A percentile compares a stretch with the other conserved stretches of the same genome.
Conservation (phyloP, 176 grass and related monocot species). For the Musa schizocarpa region DNA sequence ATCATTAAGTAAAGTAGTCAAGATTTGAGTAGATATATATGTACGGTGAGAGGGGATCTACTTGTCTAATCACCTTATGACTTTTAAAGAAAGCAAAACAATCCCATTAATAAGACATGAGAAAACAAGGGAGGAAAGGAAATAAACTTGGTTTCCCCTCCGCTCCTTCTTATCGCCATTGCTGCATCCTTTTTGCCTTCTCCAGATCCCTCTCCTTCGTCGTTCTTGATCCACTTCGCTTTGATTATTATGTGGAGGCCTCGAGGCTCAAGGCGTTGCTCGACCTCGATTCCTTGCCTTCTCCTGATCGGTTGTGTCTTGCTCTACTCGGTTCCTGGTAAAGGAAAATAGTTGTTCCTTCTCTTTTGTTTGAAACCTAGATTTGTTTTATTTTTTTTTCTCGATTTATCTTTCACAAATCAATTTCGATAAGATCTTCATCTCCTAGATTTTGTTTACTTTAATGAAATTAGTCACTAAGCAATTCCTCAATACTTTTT, state of each 20-base stretch:
- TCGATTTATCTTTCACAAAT: background rate
- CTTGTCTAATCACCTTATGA: no score
- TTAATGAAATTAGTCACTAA: background rate
- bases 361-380: background rate
- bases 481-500: background rate
- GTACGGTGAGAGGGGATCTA: no score
- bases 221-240: background rate
- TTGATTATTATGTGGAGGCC: background rate
- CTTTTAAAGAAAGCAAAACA: no score
- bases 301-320: background rate
- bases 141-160: no score
- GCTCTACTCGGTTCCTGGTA: background rate
- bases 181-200: no score
- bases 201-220: background rate
- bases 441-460: background rate
- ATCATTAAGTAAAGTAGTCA: no score
- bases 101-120: no score
- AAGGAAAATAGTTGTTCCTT: no score
- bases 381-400: background rate
- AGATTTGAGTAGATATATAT: no score
- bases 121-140: no score
- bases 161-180: no score
- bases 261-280: background rate
- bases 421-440: background rate
- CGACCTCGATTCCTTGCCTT: background rate